Base-by-base conservation (phyloP, 805 yeast genomes). In the Zygotorulaspora sp. region DNA sequence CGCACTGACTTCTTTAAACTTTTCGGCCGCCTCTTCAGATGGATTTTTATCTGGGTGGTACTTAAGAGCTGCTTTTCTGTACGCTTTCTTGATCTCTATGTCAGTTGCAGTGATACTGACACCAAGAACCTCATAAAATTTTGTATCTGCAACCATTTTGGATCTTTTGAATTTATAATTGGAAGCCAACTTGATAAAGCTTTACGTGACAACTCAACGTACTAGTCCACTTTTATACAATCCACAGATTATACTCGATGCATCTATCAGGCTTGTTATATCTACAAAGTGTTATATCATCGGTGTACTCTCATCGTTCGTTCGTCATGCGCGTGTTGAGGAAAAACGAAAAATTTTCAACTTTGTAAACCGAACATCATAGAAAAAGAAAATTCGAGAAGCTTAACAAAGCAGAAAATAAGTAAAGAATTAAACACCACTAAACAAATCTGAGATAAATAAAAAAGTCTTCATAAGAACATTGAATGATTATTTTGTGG, bases 21-120 rank as follows among this genome's bases (percentile, higher is more conserved):
- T 88, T 60, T 90, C 97, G 36, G 94, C 92, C 11, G 95, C 96
- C 37, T 89, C 97, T 37, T 83, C 88, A 12, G 81, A 72, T 40
- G 87, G 79, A 30, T 56, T 56, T 68, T 83, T 83, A 67, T 83
- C 94, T 48, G 94, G 94, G 62, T 83, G 94, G 64, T 72, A 80
- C 56, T 80, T 83, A 55, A 83, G 71, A 13, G 94, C 94, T 29
- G 83, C 75, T 55, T 80, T 75, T 73, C 90, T 78, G 67, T 83
- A 83, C 19, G 89, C 90, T 57, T 83, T 83, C 63, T 83, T 83
- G 61, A 83, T 76, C 65, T 83, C 87, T 29, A 71, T 58, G 33
- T 80, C 90, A 20, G 75, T 62, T 20, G 90, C 90, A 36, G 70
- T 71, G 36, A 83, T 77, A 10, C 82, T 62, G 30, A 83, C 90